phyloP scores from a whole-genome alignment of 768 basidiomycete species.

The Tylopilus sp. region DNA sequence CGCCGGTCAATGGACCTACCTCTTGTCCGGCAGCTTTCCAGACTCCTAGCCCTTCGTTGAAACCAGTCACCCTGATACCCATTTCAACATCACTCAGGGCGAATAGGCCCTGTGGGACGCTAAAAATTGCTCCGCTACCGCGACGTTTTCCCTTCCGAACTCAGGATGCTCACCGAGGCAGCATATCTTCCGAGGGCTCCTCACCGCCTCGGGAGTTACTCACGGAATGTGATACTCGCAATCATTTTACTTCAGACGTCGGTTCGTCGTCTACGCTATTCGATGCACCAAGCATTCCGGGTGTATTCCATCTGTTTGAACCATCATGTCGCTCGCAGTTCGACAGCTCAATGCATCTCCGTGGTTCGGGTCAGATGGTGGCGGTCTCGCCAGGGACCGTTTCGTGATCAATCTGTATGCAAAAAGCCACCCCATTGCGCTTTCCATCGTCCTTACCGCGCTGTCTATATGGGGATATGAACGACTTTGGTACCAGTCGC shows the following conservation, averaged over 20 bases:
- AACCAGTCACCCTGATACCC: slow-evolving; percentile 11
- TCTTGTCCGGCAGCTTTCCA: slow-evolving; percentile 1
- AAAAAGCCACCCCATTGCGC: no score
- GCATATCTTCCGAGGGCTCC: slow-evolving; percentile 6
- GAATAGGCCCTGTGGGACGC: neutral
- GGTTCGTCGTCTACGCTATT: slow-evolving; percentile 1
- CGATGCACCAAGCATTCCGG: neutral
- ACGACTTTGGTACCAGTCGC: no score
- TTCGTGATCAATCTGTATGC: neutral
- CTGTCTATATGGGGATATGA: no score
- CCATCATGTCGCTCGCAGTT: neutral
- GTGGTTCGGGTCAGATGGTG: neutral
- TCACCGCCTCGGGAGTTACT: slow-evolving; percentile 3
- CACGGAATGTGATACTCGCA: neutral
- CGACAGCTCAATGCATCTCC: neutral
- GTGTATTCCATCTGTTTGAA: neutral
- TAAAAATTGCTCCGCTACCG: slow-evolving; percentile 9
- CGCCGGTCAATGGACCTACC: neutral
- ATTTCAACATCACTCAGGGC: neutral
- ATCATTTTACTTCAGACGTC: slow-evolving; percentile 1
- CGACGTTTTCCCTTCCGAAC: slow-evolving; percentile 1
- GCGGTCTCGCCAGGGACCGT: neutral
- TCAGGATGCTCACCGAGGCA: neutral
- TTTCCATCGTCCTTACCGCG: no score
- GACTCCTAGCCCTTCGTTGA: neutral